Evolutionary conservation across 306 rosid species (phyloP), one percentile per base, ranked within the genome.

Genomic region (Prosopis cineraria): DNA sequence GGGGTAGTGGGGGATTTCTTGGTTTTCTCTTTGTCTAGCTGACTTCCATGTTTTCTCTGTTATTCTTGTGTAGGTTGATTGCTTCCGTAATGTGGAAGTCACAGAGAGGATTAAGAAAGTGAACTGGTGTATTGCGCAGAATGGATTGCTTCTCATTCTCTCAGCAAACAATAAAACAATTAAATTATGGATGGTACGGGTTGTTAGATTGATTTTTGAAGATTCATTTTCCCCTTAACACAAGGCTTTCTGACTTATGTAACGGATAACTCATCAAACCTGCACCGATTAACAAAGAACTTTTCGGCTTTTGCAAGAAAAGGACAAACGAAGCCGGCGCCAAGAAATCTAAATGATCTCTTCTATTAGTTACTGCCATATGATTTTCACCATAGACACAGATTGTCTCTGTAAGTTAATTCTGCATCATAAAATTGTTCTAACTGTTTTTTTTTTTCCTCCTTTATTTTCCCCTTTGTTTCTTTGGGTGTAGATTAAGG

Each of bases 121-220:
- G 45, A 81, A 80, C 66, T 91, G 93, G 97, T 87, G 91, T 55
- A 79, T 80, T 22, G 80, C 90, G 14, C 85, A 91, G 47, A 82
- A 83, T 34, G 87, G 89, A 25, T 79, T 86, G 17, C 86, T 53
- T 4, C 86, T 84, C 44, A 75, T 89, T 84, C 90, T 91, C 78
- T 87, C 92, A 36, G 78, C 92, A 50, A 89, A 91, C 73, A 87
- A 87, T 76, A 89, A 87, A 83, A 91, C 90, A 0, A 91, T 91
- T 82, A 91, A 91, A 74, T 74, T 85, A 37, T 91, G 96, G 96
- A 85, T 62, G 77, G 82, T 78, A 58, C 16, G 70, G 70, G 31
- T 37, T 65, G 30, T 34, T 20, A 3, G 16, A 34, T 34, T 64
- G 22, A 64, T 64, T 33, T 33, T 17, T 76, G 43, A 27, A 41